Conservation (phyloP, 768 basidiomycete genomes). For the Artomyces pyxidatus region DNA sequence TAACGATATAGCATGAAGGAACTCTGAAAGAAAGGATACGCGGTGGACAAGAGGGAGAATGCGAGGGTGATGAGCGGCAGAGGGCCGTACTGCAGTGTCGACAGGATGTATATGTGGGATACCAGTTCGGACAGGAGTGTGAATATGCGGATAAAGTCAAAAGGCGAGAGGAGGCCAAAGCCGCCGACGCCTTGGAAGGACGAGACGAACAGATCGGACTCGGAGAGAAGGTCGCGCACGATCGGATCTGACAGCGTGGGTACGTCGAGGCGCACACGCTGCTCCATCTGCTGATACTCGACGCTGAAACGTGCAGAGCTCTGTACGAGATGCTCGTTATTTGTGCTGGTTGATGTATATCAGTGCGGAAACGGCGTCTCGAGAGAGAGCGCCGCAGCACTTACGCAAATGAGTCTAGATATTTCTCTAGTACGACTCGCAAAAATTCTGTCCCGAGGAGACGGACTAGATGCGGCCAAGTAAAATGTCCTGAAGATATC, state of each 20-base stretch:
- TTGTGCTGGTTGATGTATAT: slow-evolving; percentile 36
- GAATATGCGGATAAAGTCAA: slow-evolving; percentile 70
- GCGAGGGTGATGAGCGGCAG: slow-evolving; percentile 49
- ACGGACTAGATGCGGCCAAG: slow-evolving; percentile 54
- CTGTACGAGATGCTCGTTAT: slow-evolving; percentile 68
- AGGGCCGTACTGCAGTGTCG: slow-evolving; percentile 48
- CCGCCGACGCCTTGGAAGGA: slow-evolving; percentile 69
- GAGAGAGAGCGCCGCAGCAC: slow-evolving; percentile 22
- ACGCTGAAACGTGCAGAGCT: slow-evolving; percentile 66
- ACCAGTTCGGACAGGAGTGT: slow-evolving; percentile 62
- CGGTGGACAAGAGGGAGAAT: slow-evolving; percentile 52
- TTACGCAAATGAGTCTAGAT: slow-evolving; percentile 68
- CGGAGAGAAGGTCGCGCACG: slow-evolving; percentile 72
- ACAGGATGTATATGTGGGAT: slow-evolving; percentile 63
- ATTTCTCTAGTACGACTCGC: slow-evolving; percentile 54
- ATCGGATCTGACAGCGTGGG: slow-evolving; percentile 70
- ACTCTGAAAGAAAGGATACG: slow-evolving; percentile 52
- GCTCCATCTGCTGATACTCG: slow-evolving; percentile 73
- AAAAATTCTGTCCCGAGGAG: slow-evolving; percentile 55
- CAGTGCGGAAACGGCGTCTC: neutral
- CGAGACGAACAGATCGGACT: slow-evolving; percentile 78
- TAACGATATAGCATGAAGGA: slow-evolving; percentile 42
- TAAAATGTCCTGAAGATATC: slow-evolving; percentile 63
- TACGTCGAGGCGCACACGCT: slow-evolving; percentile 68
- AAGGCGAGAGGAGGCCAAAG: slow-evolving; percentile 73